Evolutionary conservation across 371 early-diverging fungal genomes (phyloP).

Genomic region (Capillidium heterosporum): DNA sequence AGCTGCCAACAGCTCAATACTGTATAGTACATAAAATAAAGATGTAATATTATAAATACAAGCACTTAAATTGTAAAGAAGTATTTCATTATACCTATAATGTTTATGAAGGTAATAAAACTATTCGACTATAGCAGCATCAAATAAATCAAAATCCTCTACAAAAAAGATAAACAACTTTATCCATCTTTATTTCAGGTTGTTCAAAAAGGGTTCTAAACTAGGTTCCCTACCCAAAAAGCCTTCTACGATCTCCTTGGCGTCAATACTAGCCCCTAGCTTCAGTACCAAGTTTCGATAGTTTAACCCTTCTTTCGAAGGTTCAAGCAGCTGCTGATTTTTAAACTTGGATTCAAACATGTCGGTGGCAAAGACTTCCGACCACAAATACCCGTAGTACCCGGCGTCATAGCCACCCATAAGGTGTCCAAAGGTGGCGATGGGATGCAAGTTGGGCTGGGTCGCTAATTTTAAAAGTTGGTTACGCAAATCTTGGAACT

Average conservation of each 20-base stretch:
- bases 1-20: too few species aligned
- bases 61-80: too few species aligned
- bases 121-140: too few species aligned
- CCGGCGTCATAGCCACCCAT: constrained; percentile 76
- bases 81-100: too few species aligned
- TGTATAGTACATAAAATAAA: too few species aligned
- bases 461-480: constrained; percentile 33
- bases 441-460: constrained; percentile 9
- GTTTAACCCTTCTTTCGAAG: constrained; percentile 24
- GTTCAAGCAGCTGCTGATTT: background rate
- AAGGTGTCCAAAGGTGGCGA: constrained; percentile 41
- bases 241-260: constrained; percentile 40
- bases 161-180: too few species aligned
- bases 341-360: constrained; percentile 44
- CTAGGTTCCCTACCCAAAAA: constrained; percentile 75
- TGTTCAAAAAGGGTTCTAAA: constrained; percentile 36
- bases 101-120: too few species aligned
- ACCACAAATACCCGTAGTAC: constrained; percentile 59
- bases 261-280: constrained; percentile 46
- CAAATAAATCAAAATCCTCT: too few species aligned
- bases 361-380: constrained; percentile 68
- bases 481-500: constrained; percentile 41
- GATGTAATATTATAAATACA: too few species aligned
- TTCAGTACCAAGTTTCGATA: constrained; percentile 43
- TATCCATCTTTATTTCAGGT: too few species aligned